Evolutionary conservation across 164 flowering plant species (phyloP), one percentile per base, ranked within the genome.

Genomic region (Akebia trifoliata): DNA sequence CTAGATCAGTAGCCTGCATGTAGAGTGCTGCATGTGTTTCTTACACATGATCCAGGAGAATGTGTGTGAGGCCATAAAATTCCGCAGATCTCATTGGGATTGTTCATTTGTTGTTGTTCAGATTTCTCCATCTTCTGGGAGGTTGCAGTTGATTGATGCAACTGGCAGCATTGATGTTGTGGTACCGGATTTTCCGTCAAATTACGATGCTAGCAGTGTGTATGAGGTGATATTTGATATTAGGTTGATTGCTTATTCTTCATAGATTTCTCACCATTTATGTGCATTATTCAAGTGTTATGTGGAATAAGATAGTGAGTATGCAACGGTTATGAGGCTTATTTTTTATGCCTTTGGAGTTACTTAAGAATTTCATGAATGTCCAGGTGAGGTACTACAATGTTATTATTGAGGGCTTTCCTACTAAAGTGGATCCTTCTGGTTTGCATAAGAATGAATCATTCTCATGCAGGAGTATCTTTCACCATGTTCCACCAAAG

Each of bases 141-240:
- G 81, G 63, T 69, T 90, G 70, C 92, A 90, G 72, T 71, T 86
- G 73, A 66, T 74, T 67, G 99, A 93, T 76, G 83, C 79, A 35
- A 84, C 88, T 57, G 90, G 94, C n/a, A 64, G 78, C 59, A 71
- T 90, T 68, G 95, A 93, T 68, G 81, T 74, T 62, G 67, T 87
- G 8, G 50, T 84, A 55, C 84, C 85, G 30, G 86, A 85, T 50
- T 79, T 90, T 64, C 76, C 83, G 61, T 72, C 79, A 37, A 39
- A 65, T 60, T 79, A 78, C 77, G 53, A 76, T 46, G 47, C 54
- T 45, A 48, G 64, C 46, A 75, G 61, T 44, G 69, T 90, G 43
- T 84, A 68, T 64, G 88, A 87, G 99, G 99, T 93, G 50, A 67
- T 52, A 30, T 24, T 34, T 36, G 10, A 32, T 60, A 8, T 5